Base-by-base conservation (phyloP, 768 basidiomycete species). In the Erythrobasidium yunnanense region DNA sequence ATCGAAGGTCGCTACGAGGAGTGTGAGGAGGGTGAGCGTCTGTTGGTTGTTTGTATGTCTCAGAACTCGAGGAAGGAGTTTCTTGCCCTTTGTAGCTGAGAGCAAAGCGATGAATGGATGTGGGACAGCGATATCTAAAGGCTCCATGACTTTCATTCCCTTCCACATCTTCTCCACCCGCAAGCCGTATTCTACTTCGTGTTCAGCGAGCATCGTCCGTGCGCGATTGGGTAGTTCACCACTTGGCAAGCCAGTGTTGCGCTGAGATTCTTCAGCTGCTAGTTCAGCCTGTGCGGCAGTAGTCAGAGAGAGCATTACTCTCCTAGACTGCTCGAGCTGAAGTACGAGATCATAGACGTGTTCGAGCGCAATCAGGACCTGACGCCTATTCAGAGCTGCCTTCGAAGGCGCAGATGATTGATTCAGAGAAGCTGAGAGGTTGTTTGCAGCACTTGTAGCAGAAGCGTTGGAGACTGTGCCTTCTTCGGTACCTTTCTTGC, bases 91-190 rank as follows among this genome's bases (percentile, higher is more conserved):
- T 71, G 83, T 82, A 2, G 88, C 85, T 20, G 81, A 82, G 52
- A 99, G 81, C 33, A 99, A 81, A 1, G 92, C 90, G 70, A 99
- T 85, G 78, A 99, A 96, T 1, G 95, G 95, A 78, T 99, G 95
- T 1, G 93, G 93, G 69, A 87, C 81, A 75, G 92, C 91, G n/a
- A 87, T 87, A 74, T 91, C 91, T 18, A 97, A 81, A 42, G 90
- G 90, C 3, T 88, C 85, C 75, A 88, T 85, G n/a, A 97, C 88
- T 71, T 85, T 81, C 27, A 93, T 76, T 32, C 82, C 83, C 65
- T 83, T 80, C 88, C 90, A 99, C 55, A 96, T 80, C 66, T 82
- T 78, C 65, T 87, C 83, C 2, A 87, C 81, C 32, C 84, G 76
- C 42, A 57, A 67, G 23, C 32, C 45, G 53, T 73, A 71, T 50